Evolutionary conservation across 306 rosid genomes (phyloP), one percentile per base, ranked within the genome.

Genomic region (Ormosia semicastrata): DNA sequence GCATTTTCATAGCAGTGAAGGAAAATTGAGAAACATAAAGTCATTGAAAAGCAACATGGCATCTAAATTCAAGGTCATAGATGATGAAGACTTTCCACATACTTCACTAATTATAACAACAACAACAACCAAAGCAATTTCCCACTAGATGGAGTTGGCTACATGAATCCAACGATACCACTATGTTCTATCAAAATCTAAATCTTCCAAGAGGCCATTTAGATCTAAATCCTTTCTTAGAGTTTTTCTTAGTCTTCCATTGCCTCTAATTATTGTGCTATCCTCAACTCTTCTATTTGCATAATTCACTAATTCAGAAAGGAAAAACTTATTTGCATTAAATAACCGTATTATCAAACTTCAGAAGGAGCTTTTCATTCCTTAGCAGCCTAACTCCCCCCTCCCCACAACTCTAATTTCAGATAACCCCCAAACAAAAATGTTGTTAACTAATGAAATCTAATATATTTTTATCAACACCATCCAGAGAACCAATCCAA

Each of bases 1-100:
- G 62, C 87, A 75, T 67, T 84, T 71, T 78, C 86, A 83, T 49
- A 82, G 65, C 50, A 66, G 64, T 64, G 76, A 58, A 76, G 17
- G 32, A 53, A 76, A 58, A 81, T 67, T 71, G 30, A 65, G 15
- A 74, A 65, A 56, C 71, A 34, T 41, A 32, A 24, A 73, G 40
- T 36, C 75, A 32, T 50, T 57, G 30, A 41, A 71, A 79, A 84
- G 60, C 58, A 85, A 69, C 75, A 75, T 10, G 14, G 32, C 69
- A 70, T 71, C 77, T 39, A 14, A 76, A 56, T 52, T 73, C 75
- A 69, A 76, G 79, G 37, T 80, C 64, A 57, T 57, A 73, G 47
- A 78, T 56, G 56, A 59, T 11, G 60, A 57, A 36, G 75, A 43
- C 53, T 17, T 66, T 44, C 52, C 81, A 24, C 67, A 43, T 34